Conservation (phyloP, 495 filamentous ascomycete species). For the Aspergillus cavernicola region DNA sequence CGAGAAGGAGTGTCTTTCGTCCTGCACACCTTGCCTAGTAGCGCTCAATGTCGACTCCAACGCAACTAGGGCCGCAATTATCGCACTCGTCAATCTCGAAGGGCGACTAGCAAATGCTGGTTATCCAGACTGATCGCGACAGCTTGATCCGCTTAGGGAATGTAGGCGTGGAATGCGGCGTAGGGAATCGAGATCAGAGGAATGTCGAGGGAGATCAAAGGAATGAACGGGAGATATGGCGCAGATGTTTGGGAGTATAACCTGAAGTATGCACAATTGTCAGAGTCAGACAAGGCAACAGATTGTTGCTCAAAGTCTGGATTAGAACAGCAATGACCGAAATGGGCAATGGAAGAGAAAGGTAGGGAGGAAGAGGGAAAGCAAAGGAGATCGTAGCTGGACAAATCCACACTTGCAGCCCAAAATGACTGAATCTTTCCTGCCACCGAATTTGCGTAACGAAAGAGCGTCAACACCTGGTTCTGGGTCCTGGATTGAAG, state of each 20-base stretch:
- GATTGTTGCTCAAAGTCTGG: slow-evolving; percentile 4
- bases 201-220: slow-evolving; percentile 10
- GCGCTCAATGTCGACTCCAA: not conserved
- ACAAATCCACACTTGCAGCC: slow-evolving; percentile 30
- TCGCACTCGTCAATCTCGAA: not conserved
- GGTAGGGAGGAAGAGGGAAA: slow-evolving; percentile 23
- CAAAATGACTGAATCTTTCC: slow-evolving; percentile 16
- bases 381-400: slow-evolving; percentile 32
- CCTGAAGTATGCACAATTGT: slow-evolving; percentile 13
- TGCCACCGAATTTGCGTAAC: slow-evolving; percentile 18
- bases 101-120: not conserved
- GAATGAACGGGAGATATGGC: slow-evolving; percentile 12
- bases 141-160: slow-evolving; percentile 1
- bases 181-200: slow-evolving; percentile 10
- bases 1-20: slow-evolving; percentile 42
- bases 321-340: slow-evolving; percentile 4
- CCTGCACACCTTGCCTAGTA: slow-evolving; percentile 1
- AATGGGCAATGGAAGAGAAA: slow-evolving; percentile 17
- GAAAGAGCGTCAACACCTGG: slow-evolving; percentile 7
- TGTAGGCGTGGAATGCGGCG: slow-evolving; percentile 29
- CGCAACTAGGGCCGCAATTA: not conserved
- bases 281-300: slow-evolving; percentile 6
- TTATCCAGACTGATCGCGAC: not conserved
- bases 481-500: slow-evolving; percentile 1
- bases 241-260: not conserved